These are phyloP conservation scores for Aspergillus sergii DNA, from an alignment of 2,329 filamentous ascomycete genomes.

Conservation along the genomic window DNA sequence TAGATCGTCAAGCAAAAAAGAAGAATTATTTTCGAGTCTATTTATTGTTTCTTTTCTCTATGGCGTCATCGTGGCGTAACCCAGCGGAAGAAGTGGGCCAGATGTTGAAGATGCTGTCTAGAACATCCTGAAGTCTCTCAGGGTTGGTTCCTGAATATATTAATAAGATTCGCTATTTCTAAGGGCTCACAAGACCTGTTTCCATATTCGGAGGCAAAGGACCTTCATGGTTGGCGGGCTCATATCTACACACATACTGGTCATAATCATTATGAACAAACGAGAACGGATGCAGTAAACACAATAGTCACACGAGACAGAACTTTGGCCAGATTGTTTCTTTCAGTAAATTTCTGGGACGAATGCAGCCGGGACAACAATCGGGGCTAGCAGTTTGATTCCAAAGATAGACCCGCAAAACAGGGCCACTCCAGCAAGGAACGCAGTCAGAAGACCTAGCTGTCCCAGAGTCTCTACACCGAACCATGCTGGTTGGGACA, in stretches of 20 bases:
- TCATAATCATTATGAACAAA: background rate
- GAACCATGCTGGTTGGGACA: constrained; percentile 21
- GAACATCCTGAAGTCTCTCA: background rate
- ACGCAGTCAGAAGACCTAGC: constrained; percentile 28
- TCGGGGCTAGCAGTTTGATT: constrained; percentile 9
- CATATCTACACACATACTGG: background rate
- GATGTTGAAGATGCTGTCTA: background rate
- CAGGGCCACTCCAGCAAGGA: constrained; percentile 14
- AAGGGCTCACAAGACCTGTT: background rate
- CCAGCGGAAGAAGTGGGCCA: background rate
- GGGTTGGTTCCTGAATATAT: background rate
- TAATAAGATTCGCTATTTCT: background rate
- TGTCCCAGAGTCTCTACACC: constrained; percentile 31
- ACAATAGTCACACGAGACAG: background rate
- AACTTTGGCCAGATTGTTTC: background rate
- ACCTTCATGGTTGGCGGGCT: background rate
- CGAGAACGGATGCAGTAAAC: background rate
- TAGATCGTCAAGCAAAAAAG: background rate
- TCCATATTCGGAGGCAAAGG: background rate
- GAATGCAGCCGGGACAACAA: background rate
- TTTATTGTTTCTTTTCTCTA: background rate
- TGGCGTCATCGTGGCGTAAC: constrained; percentile 15
- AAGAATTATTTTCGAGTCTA: background rate
- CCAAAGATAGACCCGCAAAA: constrained; percentile 12
- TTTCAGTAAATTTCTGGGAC: background rate